These are phyloP conservation scores for Gyromitra esculenta DNA, from an alignment of 2,329 filamentous ascomycete genomes.

Conservation along the genomic window DNA sequence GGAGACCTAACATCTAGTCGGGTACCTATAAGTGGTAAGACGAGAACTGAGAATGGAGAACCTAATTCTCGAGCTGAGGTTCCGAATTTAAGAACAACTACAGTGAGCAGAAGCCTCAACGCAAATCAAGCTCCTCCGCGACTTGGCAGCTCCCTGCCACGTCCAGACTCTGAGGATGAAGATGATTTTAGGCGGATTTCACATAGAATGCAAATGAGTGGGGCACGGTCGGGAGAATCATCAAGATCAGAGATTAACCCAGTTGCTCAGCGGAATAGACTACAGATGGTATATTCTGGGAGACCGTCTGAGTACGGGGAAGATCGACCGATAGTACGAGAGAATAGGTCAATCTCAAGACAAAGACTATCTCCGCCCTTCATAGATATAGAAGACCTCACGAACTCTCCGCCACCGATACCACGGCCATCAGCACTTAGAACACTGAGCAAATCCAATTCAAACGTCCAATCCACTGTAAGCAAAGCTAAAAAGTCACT, in stretches of 20 bases:
- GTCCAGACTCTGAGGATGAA: constrained; percentile 19
- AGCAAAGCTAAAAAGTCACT: not conserved
- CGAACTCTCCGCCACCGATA: constrained; percentile 23
- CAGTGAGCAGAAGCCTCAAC: not conserved
- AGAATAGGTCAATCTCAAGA: not conserved
- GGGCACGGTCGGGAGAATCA: constrained; percentile 20
- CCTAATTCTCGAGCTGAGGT: not conserved
- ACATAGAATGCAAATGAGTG: constrained; percentile 38
- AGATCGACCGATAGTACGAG: not conserved
- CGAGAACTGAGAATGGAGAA: constrained; percentile 6
- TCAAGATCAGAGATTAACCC: not conserved
- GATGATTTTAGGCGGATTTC: constrained; percentile 24
- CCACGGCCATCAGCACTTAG: constrained; percentile 15
- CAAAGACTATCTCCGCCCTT: not conserved
- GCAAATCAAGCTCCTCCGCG: constrained; percentile 9
- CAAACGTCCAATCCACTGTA: constrained; percentile 8
- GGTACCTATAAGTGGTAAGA: constrained; percentile 1
- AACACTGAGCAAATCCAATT: constrained; percentile 12
- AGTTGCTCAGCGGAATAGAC: constrained; percentile 21
- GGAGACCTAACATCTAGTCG: constrained; percentile 4
- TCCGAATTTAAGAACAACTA: constrained; percentile 7
- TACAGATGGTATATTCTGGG: constrained; percentile 31
- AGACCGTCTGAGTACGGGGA: constrained; percentile 37
- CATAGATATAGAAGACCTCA: constrained; percentile 47
- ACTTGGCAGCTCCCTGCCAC: constrained; percentile 8